Conservation (phyloP, 768 basidiomycete species). For the Russula griseocarnosa region DNA sequence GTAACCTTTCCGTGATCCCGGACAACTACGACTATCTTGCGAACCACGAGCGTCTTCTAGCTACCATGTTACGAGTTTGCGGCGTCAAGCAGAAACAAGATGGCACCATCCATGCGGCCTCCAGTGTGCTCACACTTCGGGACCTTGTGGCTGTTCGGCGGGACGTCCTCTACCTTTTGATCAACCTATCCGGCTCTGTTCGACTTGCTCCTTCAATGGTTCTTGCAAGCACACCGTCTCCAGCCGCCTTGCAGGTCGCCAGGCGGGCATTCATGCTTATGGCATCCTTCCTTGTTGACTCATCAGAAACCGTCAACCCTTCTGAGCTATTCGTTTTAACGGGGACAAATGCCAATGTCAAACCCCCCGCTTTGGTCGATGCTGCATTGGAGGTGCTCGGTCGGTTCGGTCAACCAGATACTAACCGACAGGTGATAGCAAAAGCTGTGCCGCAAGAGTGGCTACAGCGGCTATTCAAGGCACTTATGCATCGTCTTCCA, state of each 20-base stretch:
- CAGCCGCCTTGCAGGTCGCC: conserved; percentile 43
- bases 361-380: conserved; percentile 62
- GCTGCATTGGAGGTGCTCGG: conserved; percentile 82
- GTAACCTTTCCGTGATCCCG: conserved; percentile 72
- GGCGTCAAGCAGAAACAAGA: conserved; percentile 33
- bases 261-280: conserved; percentile 61
- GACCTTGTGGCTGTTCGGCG: conserved; percentile 73
- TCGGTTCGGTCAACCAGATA: conserved; percentile 70
- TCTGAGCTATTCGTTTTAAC: conserved; percentile 52
- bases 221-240: conserved; percentile 39
- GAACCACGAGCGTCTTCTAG: conserved; percentile 57
- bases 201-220: conserved; percentile 43
- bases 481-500: conserved; percentile 81
- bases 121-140: conserved; percentile 58
- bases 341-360: conserved; percentile 42
- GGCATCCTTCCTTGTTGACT: conserved; percentile 72
- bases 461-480: conserved; percentile 59
- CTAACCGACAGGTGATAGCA: conserved; percentile 71
- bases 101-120: conserved; percentile 39
- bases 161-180: conserved; percentile 68
- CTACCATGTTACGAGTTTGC: conserved; percentile 67
- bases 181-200: conserved; percentile 53
- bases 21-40: conserved; percentile 71
- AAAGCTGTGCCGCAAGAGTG: conserved; percentile 53
- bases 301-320: conserved; percentile 61